phyloP scores from a whole-genome alignment of 2,329 filamentous ascomycete species.

The Botrytis fabae region DNA sequence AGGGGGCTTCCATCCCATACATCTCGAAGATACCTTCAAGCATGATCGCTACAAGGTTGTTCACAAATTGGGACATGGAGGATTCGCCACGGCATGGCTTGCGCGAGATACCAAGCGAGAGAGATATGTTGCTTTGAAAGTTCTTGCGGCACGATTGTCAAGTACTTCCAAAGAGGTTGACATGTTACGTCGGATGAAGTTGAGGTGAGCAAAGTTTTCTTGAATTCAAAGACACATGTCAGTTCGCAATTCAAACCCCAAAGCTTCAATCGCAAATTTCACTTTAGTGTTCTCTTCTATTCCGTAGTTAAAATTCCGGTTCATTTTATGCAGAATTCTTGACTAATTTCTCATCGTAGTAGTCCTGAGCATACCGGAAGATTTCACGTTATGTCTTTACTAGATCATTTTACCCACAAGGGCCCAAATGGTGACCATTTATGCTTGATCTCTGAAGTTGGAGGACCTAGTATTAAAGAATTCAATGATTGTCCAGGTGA shows the following conservation, averaged over 20 bases:
- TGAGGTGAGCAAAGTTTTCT: not conserved
- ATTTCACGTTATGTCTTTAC: constrained; percentile 27
- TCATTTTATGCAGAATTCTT: not conserved
- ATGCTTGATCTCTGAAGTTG: constrained; percentile 44
- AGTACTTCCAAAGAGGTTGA: constrained; percentile 28
- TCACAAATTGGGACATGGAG: constrained; percentile 49
- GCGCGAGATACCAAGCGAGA: constrained; percentile 38
- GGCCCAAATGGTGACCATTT: constrained; percentile 49
- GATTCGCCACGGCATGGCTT: constrained; percentile 50
- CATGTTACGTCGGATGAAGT: constrained; percentile 26
- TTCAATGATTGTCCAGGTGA: constrained; percentile 32
- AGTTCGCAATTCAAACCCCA: not conserved
- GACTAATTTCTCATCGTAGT: not conserved
- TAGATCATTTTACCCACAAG: constrained; percentile 33
- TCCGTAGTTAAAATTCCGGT: not conserved
- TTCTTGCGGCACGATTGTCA: constrained; percentile 27
- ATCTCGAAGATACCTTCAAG: constrained; percentile 47
- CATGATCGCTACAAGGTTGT: constrained; percentile 46
- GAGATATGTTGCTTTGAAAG: constrained; percentile 31
- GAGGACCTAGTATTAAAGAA: constrained; percentile 30
- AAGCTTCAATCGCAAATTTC: not conserved
- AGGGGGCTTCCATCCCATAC: constrained; percentile 49
- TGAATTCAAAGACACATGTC: not conserved
- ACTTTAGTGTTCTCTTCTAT: not conserved
- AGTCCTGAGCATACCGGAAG: constrained; percentile 25